Conservation (phyloP, 2,329 filamentous ascomycete genomes). For the Beauveria pseudobassiana region DNA sequence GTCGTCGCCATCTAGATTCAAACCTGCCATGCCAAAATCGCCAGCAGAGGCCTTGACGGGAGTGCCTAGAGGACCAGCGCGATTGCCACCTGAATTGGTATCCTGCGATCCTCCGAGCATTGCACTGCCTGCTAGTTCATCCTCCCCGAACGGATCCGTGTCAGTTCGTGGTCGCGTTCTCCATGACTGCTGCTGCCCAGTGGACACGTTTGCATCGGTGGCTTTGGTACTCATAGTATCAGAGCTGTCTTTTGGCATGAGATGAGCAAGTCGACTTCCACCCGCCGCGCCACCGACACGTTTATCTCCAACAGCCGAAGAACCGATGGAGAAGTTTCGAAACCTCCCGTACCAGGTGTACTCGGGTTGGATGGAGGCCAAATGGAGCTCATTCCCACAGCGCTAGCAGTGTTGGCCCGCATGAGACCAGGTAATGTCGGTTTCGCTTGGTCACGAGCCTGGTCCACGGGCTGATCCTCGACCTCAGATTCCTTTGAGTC, state of each 20-base stretch:
- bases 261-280: slow-evolving; percentile 77
- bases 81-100: slow-evolving; percentile 38
- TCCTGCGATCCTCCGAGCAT: slow-evolving; percentile 71
- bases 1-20: slow-evolving; percentile 49
- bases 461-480: slow-evolving; percentile 16
- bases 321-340: slow-evolving; percentile 74
- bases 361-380: slow-evolving; percentile 44
- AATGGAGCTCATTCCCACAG: slow-evolving; percentile 35
- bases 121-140: slow-evolving; percentile 58
- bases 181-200: slow-evolving; percentile 45
- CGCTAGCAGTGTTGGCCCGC: slow-evolving; percentile 48
- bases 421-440: slow-evolving; percentile 39
- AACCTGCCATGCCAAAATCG: slow-evolving; percentile 57
- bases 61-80: slow-evolving; percentile 41
- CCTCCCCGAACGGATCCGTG: slow-evolving; percentile 70
- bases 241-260: slow-evolving; percentile 69
- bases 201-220: slow-evolving; percentile 41
- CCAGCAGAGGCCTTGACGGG: slow-evolving; percentile 46
- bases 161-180: slow-evolving; percentile 58
- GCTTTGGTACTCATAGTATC: slow-evolving; percentile 41
- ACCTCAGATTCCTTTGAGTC: slow-evolving; percentile 46
- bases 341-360: slow-evolving; percentile 66
- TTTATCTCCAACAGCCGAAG: slow-evolving; percentile 60
- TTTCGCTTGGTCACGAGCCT: slow-evolving; percentile 25
- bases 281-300: slow-evolving; percentile 62